Evolutionary conservation across 371 early-diverging fungal genomes (phyloP).

Genomic region (Batkoa obscura): DNA sequence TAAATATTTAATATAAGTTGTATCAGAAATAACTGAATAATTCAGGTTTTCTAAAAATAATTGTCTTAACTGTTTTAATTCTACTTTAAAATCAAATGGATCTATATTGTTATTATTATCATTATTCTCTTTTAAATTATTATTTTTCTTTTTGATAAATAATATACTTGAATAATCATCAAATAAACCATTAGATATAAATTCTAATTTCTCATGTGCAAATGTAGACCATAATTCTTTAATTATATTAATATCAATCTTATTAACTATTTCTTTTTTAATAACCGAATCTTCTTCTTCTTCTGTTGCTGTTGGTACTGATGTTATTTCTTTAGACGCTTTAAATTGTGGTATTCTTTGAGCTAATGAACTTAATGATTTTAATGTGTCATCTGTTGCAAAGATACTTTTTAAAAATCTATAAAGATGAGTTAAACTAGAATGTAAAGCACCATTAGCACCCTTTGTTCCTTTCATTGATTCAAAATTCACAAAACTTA

Average conservation of each 20-base stretch:
- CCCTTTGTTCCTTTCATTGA: slow-evolving; percentile 17
- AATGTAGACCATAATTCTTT: slow-evolving; percentile 9
- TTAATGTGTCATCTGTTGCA: slow-evolving; percentile 47
- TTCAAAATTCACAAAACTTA: slow-evolving; percentile 28
- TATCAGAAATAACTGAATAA: slow-evolving; percentile 7
- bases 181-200: slow-evolving; percentile 5
- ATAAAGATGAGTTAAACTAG: slow-evolving; percentile 44
- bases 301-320: too few relatives aligned
- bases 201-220: slow-evolving; percentile 2
- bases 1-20: slow-evolving; percentile 14
- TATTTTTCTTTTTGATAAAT: too few relatives aligned
- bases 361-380: slow-evolving; percentile 6
- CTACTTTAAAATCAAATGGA: not conserved
- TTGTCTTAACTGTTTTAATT: not conserved
- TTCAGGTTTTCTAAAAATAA: not conserved
- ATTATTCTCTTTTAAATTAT: too few relatives aligned
- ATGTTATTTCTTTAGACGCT: not conserved
- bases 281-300: too few relatives aligned
- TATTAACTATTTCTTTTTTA: too few relatives aligned
- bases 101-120: too few relatives aligned
- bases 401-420: slow-evolving; percentile 34
- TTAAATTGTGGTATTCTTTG: slow-evolving; percentile 5
- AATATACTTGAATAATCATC: slow-evolving; percentile 3
- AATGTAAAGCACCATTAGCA: slow-evolving; percentile 27
- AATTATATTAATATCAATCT: slow-evolving; percentile 5